Conservation (phyloP, 345 rosid species). For the Luvunga scandens region DNA sequence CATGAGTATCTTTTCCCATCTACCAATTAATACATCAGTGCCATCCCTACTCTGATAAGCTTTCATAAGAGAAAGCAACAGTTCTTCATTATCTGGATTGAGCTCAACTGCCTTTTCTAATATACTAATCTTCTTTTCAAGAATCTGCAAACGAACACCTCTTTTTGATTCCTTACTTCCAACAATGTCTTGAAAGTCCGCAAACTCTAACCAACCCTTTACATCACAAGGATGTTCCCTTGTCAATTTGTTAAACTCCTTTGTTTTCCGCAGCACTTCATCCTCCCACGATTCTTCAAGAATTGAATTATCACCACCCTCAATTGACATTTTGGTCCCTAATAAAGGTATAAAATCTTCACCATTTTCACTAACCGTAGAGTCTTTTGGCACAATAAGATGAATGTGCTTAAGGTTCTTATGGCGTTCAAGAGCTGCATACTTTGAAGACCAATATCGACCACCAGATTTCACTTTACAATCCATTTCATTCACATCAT, state of each 20-base stretch:
- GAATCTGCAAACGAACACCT: slow-evolving; percentile 81
- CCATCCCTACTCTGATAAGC: slow-evolving; percentile 79
- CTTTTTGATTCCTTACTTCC: slow-evolving; percentile 70
- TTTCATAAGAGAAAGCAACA: slow-evolving; percentile 75
- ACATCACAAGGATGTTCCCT: slow-evolving; percentile 81
- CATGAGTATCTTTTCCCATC: slow-evolving; percentile 83
- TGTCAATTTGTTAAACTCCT: slow-evolving; percentile 70
- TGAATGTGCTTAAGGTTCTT: slow-evolving; percentile 60
- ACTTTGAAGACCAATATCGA: slow-evolving; percentile 84
- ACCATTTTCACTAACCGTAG: slow-evolving; percentile 19
- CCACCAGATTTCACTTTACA: slow-evolving; percentile 58
- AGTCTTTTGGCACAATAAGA: slow-evolving; percentile 37
- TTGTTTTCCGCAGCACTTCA: slow-evolving; percentile 69
- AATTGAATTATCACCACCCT: slow-evolving; percentile 28
- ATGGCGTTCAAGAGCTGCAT: slow-evolving; percentile 65
- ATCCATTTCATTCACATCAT: slow-evolving; percentile 68
- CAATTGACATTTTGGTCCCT: slow-evolving; percentile 33
- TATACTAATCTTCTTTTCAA: slow-evolving; percentile 93
- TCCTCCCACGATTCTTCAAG: slow-evolving; percentile 96
- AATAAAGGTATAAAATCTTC: slow-evolving; percentile 65
- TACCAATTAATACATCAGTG: slow-evolving; percentile 61
- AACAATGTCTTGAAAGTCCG: slow-evolving; percentile 78
- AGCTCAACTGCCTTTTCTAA: slow-evolving; percentile 88
- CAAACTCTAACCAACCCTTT: slow-evolving; percentile 83
- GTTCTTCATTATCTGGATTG: slow-evolving; percentile 82